phyloP scores from a whole-genome alignment of 495 filamentous ascomycete species.

The Lasiosphaeriaceae sp. region DNA sequence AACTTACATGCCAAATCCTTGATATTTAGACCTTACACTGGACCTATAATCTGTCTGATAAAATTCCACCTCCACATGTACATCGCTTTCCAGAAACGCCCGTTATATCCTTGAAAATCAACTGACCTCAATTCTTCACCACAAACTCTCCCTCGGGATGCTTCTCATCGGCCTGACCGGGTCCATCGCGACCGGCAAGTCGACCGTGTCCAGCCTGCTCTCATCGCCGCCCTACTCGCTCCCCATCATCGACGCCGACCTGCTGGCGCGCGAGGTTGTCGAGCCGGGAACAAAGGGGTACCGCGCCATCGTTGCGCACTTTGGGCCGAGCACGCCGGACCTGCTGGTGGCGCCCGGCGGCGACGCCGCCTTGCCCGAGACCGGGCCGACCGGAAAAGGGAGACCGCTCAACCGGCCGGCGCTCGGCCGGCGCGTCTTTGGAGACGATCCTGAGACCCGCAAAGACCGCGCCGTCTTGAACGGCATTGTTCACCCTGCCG shows the following conservation, averaged over 20 bases:
- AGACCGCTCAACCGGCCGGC: constrained; percentile 79
- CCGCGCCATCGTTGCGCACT: constrained; percentile 72
- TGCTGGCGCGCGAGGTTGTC: constrained; percentile 85
- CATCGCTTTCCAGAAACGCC: no score
- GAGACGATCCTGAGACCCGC: constrained; percentile 57
- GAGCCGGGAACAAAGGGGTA: constrained; percentile 83
- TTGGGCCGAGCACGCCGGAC: constrained; percentile 75
- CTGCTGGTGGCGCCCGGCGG: constrained; percentile 58
- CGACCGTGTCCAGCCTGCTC: constrained; percentile 85
- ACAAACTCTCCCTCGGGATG: no score
- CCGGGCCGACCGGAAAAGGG: constrained; percentile 47
- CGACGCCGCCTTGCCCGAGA: constrained; percentile 34
- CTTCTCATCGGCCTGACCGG: constrained; percentile 94
- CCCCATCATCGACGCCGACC: constrained; percentile 92
- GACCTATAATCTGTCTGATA: no score
- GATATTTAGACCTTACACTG: no score
- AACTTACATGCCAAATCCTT: neutral
- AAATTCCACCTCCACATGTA: no score
- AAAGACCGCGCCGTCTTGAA: constrained; percentile 73
- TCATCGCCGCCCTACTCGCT: constrained; percentile 73
- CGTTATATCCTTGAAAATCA: no score
- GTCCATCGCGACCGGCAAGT: constrained; percentile 97
- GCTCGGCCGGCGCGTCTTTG: constrained; percentile 82
- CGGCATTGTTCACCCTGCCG: constrained; percentile 86
- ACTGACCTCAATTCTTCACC: neutral